Conservation (phyloP, 345 rosid species). For the Eucalyptus marginata region DNA sequence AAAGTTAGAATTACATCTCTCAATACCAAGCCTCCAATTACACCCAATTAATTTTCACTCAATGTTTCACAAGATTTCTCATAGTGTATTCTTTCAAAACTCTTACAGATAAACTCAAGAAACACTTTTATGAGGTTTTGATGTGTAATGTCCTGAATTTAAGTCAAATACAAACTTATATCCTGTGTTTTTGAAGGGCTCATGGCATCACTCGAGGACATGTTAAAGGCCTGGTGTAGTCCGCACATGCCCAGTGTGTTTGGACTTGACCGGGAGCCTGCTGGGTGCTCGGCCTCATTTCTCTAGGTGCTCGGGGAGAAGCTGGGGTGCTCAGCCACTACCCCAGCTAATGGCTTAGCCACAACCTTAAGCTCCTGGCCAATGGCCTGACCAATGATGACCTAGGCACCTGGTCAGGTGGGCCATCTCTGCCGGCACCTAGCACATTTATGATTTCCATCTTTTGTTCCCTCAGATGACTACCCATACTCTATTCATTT, state of each 20-base stretch:
- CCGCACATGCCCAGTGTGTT: neutral
- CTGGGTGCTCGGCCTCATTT: neutral
- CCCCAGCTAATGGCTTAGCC: too few species aligned
- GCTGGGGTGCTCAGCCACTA: too few species aligned
- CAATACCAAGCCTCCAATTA: neutral
- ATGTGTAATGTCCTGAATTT: neutral
- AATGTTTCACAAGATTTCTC: neutral
- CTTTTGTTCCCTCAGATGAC: too few species aligned
- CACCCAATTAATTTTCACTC: neutral
- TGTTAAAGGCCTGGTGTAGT: neutral
- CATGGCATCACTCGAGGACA: neutral
- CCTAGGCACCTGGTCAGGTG: too few species aligned
- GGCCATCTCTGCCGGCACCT: too few species aligned
- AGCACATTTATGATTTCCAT: too few species aligned
- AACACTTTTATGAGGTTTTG: neutral
- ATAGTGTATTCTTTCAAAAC: neutral
- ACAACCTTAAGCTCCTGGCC: too few species aligned
- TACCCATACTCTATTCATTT: too few species aligned
- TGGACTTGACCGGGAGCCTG: neutral
- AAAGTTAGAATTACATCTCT: neutral
- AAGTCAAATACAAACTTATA: neutral
- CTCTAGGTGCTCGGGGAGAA: neutral
- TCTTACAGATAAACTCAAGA: neutral
- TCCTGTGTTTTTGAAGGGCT: neutral
- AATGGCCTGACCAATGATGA: too few species aligned